Base-by-base conservation (phyloP, 2,329 filamentous ascomycete species). In the Cladosporium sp. region DNA sequence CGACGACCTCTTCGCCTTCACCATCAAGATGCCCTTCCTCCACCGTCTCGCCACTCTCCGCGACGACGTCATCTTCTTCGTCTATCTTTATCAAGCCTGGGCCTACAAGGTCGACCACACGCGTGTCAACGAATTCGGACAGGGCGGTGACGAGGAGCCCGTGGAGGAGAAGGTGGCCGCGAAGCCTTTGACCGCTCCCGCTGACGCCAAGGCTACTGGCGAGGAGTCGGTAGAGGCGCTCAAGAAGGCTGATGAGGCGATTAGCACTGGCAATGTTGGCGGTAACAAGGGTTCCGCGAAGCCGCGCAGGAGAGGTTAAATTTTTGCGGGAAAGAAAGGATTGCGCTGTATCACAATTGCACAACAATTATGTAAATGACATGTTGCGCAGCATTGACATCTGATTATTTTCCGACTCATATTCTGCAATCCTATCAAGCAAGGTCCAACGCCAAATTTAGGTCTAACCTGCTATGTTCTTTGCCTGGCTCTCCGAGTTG, bases 1-100 rank as follows among this genome's bases (percentile, higher is more conserved):
- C 77, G 95, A 99, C 79, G 95, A 99, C 76, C 84, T 99, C 35
- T 99, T 99, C 76, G 95, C 95, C 2, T 99, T 98, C 75, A 99
- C 95, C 46, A 97, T 99, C 83, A 98, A 98, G 82, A 99, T 99
- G 95, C 95, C 95, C 0, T 88, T 93, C 68, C 84, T 99, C 61
- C 95, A 99, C 79, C 88, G 95, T 18, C 83, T 99, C 60, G 93
- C 95, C 0, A 98, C 95, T 0, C 85, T 99, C 69, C 86, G 95
- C 67, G 95, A 99, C 77, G 95, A 99, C 75, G 85, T 99, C 70
- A 98, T 99, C 76, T 99, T 99, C 85, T 99, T 99, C 77, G 85
- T 99, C 66, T 99, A 97, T 81, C 73, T 99, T 4, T 99, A 99
- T 80, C 95, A 99, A 81, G 87, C 89, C 67, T 99, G 88, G 86